Percentiles rank a stretch among this genome's conserved stretches.
Conservation (phyloP, 768 basidiomycete species). For the Agrocybe praecox region DNA sequence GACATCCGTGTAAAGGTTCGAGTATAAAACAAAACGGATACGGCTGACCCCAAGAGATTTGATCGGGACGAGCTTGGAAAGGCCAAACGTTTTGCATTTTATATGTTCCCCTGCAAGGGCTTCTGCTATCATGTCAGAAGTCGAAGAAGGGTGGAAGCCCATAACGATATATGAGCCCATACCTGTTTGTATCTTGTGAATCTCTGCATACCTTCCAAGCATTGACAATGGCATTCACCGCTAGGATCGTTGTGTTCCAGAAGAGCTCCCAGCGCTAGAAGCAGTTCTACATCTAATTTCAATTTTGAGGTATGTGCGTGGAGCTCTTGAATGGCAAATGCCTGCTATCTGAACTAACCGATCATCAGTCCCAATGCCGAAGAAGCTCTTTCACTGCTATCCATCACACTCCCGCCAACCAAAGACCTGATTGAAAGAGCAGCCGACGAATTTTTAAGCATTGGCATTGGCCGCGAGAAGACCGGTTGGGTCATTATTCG, state of each 20-base stretch:
- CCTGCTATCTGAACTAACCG: neutral
- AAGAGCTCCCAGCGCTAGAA: slow-evolving; percentile 70
- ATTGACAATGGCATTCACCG: neutral
- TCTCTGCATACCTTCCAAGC: neutral
- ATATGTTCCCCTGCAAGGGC: slow-evolving; percentile 84
- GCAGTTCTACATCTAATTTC: slow-evolving; percentile 58
- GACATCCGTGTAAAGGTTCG: slow-evolving; percentile 52
- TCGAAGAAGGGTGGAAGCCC: slow-evolving; percentile 64
- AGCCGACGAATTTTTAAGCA: slow-evolving; percentile 58
- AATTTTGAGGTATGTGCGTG: slow-evolving; percentile 63
- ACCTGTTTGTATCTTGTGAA: slow-evolving; percentile 47
- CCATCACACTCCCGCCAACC: slow-evolving; percentile 49
- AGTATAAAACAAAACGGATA: slow-evolving; percentile 74
- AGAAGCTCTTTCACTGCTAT: slow-evolving; percentile 74
- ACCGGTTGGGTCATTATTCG: slow-evolving; percentile 73
- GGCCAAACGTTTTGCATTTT: slow-evolving; percentile 70
- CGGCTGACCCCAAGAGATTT: slow-evolving; percentile 76
- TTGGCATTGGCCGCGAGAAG: slow-evolving; percentile 54
- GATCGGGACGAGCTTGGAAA: slow-evolving; percentile 47
- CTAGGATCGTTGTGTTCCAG: slow-evolving; percentile 79
- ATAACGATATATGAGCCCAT: slow-evolving; percentile 83
- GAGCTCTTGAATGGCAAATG: neutral
- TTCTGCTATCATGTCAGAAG: slow-evolving; percentile 63
- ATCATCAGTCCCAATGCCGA: slow-evolving; percentile 77
- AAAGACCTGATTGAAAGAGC: slow-evolving; percentile 66